These are phyloP conservation scores for Puccinia novopanici DNA, from an alignment of 1,284 basidiomycete genomes.

Conservation along the genomic window DNA sequence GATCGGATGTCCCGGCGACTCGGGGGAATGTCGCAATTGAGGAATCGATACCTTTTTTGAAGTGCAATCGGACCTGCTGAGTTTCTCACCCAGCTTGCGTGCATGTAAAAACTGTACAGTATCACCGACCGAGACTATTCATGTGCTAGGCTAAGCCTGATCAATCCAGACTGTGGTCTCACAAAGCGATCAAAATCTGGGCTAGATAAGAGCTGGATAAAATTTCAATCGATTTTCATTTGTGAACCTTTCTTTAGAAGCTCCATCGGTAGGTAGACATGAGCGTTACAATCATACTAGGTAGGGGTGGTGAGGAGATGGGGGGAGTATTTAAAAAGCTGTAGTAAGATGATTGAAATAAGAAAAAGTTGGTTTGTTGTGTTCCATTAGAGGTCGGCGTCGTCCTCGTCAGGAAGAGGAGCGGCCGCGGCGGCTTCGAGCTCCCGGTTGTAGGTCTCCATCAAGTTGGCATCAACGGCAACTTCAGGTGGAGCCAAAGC, in stretches of 20 bases:
- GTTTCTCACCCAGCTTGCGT: too few relatives aligned
- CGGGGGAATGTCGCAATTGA: too few relatives aligned
- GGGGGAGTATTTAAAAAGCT: neutral
- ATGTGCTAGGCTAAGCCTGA: too few relatives aligned
- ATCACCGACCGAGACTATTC: too few relatives aligned
- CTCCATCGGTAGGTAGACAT: slow-evolving; percentile 1
- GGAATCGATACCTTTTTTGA: too few relatives aligned
- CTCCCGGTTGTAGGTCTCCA: slow-evolving; percentile 81
- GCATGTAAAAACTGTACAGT: too few relatives aligned
- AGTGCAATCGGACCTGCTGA: too few relatives aligned
- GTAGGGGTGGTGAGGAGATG: neutral
- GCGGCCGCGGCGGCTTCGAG: slow-evolving; percentile 65
- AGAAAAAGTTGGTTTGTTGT: neutral
- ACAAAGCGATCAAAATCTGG: neutral
- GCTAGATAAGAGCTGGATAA: neutral
- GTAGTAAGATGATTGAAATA: slow-evolving; percentile 1
- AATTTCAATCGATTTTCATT: slow-evolving; percentile 1
- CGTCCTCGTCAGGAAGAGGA: slow-evolving; percentile 64
- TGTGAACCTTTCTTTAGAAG: neutral
- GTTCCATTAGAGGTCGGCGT: slow-evolving; percentile 55
- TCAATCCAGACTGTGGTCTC: too few relatives aligned
- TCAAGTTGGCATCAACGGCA: slow-evolving; percentile 75
- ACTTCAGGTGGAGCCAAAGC: slow-evolving; percentile 95
- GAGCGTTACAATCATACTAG: slow-evolving; percentile 12
- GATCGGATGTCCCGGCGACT: too few relatives aligned